Evolutionary conservation across 2,329 filamentous ascomycete genomes (phyloP).

Genomic region (Dactylonectria estremocensis): DNA sequence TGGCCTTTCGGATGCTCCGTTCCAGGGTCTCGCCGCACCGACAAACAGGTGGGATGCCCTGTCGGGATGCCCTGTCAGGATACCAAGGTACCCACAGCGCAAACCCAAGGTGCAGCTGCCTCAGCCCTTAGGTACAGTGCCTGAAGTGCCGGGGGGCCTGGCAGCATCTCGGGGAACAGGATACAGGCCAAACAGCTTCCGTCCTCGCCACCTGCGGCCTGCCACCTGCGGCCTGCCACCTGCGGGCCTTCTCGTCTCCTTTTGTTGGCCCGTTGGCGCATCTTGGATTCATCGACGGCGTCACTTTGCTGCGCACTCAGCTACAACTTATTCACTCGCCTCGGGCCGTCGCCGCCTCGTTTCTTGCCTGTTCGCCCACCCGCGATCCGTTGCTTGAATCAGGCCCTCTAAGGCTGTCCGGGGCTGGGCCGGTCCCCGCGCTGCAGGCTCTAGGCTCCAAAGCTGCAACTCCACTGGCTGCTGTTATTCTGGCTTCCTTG

Average conservation of each 20-base stretch:
- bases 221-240: neutral
- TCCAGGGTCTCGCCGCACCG: neutral
- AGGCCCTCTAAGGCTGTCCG: slow-evolving; percentile 5
- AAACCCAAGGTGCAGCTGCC: neutral
- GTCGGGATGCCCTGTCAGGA: neutral
- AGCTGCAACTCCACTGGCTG: no score
- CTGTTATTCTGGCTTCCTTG: no score
- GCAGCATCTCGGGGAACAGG: no score
- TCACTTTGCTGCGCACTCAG: neutral
- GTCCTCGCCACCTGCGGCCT: neutral
- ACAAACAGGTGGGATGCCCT: neutral
- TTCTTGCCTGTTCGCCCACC: neutral
- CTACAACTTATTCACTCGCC: neutral
- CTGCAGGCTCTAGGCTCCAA: neutral
- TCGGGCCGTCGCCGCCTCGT: neutral
- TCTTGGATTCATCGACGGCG: neutral
- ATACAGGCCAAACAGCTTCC: no score
- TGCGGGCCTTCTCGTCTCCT: neutral
- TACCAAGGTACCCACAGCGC: neutral
- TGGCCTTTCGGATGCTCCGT: neutral
- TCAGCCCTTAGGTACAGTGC: neutral
- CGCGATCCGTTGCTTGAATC: neutral
- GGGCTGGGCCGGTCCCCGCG: slow-evolving; percentile 26
- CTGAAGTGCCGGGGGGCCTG: neutral
- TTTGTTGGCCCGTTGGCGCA: neutral